A percentile compares a stretch with the other conserved stretches of the same genome.
These are phyloP conservation scores for Aquilaria agallochum DNA, from an alignment of 441 rosid species.

Conservation along the genomic window DNA sequence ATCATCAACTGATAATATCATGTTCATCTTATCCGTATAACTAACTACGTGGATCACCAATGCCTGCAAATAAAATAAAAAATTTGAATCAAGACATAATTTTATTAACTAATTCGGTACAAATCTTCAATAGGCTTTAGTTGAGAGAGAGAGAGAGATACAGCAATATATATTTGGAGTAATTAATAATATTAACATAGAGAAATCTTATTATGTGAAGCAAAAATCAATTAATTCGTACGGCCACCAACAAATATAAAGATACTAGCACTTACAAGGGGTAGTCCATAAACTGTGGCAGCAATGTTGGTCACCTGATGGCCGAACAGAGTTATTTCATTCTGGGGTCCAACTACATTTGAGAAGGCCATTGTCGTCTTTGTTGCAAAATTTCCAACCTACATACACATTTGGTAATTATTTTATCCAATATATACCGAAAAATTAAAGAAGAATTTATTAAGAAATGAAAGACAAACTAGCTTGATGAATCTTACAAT, in stretches of 20 bases:
- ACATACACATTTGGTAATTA: neutral
- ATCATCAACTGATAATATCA: slow-evolving; percentile 33
- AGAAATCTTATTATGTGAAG: no score
- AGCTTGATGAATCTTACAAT: slow-evolving; percentile 8
- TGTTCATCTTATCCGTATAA: slow-evolving; percentile 28
- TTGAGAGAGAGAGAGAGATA: no score
- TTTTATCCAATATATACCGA: neutral
- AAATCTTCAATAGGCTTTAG: no score
- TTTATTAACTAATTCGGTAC: no score
- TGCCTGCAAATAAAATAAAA: slow-evolving; percentile 19
- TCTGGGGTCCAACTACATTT: slow-evolving; percentile 21
- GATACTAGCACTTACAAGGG: slow-evolving; percentile 6
- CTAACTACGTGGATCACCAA: slow-evolving; percentile 40
- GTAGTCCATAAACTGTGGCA: slow-evolving; percentile 20
- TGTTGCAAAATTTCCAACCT: neutral
- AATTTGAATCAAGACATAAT: no score
- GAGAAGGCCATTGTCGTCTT: slow-evolving; percentile 21
- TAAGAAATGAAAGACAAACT: neutral
- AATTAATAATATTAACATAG: no score
- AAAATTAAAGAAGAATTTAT: neutral
- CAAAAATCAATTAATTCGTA: no score
- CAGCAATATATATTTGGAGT: no score
- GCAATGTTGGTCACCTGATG: slow-evolving; percentile 24
- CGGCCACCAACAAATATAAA: neutral
- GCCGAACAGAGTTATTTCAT: slow-evolving; percentile 18